Percentiles rank a stretch among this genome's conserved stretches.
phyloP scores from a whole-genome alignment of 139 green algal genomes.

The Chlamydomonas incerta region DNA sequence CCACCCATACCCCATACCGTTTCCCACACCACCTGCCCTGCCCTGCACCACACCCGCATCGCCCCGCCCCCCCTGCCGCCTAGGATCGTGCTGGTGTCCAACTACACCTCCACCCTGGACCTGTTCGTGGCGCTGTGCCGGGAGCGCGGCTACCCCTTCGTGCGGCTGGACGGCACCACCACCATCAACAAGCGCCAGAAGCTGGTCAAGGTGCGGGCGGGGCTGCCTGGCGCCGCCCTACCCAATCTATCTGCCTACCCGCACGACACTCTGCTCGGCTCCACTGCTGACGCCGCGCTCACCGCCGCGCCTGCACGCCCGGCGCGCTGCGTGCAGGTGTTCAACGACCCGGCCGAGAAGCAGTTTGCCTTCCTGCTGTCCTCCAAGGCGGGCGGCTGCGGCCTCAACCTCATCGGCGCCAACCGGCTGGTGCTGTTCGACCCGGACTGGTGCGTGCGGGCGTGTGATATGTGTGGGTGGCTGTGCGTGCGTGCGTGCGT shows the following conservation, averaged over 20 bases:
- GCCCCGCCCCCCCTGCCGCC: not conserved
- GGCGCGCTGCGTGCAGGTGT: conserved; percentile 42
- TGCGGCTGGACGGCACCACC: conserved; percentile 94
- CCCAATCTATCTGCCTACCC: too few relatives aligned
- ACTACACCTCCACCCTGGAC: conserved; percentile 92
- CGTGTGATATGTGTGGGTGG: too few relatives aligned
- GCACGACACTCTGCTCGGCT: not conserved
- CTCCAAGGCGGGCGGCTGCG: conserved; percentile 93
- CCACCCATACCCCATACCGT: too few relatives aligned
- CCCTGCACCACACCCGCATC: too few relatives aligned
- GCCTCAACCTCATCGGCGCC: conserved; percentile 94
- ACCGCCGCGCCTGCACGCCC: too few relatives aligned
- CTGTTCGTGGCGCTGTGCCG: conserved; percentile 90
- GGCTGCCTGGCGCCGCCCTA: too few relatives aligned
- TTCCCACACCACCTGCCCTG: too few relatives aligned
- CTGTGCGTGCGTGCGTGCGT: conserved; percentile 24
- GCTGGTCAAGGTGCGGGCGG: conserved; percentile 80
- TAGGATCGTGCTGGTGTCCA: conserved; percentile 93
- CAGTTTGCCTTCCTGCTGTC: conserved; percentile 98
- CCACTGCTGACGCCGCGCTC: too few relatives aligned
- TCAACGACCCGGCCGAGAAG: conserved; percentile 69
- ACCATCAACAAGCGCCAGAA: conserved; percentile 95
- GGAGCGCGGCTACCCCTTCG: conserved; percentile 85
- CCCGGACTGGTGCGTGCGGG: conserved; percentile 88
- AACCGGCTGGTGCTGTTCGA: conserved; percentile 94